phyloP scores from a whole-genome alignment of 169 alveolate genomes.

The Besnoitia besnoiti region DNA sequence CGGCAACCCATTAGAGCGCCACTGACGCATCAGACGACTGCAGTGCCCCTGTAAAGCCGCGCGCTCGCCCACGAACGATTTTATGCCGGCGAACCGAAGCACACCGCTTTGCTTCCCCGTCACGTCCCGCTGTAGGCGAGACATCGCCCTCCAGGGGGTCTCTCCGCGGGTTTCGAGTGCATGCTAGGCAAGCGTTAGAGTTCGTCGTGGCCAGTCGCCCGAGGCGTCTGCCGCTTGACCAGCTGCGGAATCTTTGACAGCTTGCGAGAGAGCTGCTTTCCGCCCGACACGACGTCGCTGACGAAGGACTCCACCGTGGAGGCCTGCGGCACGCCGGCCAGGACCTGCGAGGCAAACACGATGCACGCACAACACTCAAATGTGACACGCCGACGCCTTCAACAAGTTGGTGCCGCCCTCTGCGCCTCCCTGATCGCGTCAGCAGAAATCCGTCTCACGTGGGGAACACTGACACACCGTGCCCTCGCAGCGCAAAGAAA shows the following conservation, averaged over 20 bases:
- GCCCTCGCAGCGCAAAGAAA: neutral
- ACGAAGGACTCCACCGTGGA: slow-evolving; percentile 3
- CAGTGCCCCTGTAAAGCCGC: too few relatives aligned
- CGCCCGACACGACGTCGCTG: slow-evolving; percentile 20
- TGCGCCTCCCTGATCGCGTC: neutral
- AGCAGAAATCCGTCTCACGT: neutral
- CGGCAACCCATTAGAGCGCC: too few relatives aligned
- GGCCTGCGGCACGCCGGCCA: neutral
- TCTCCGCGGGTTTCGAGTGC: too few relatives aligned
- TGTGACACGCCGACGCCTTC: neutral
- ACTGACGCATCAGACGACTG: too few relatives aligned
- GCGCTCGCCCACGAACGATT: too few relatives aligned
- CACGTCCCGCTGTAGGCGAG: too few relatives aligned
- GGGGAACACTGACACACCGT: neutral
- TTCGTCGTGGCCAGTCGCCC: neutral
- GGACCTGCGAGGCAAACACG: neutral
- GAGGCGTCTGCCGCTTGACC: neutral
- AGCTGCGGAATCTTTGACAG: neutral
- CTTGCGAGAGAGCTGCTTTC: slow-evolving; percentile 21
- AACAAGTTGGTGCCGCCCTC: too few relatives aligned
- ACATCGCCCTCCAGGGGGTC: too few relatives aligned
- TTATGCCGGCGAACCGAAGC: too few relatives aligned
- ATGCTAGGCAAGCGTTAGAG: too few relatives aligned
- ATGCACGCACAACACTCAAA: neutral
- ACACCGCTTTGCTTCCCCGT: too few relatives aligned